phyloP scores from a whole-genome alignment of 306 rosid genomes.

The Prosopis cineraria region DNA sequence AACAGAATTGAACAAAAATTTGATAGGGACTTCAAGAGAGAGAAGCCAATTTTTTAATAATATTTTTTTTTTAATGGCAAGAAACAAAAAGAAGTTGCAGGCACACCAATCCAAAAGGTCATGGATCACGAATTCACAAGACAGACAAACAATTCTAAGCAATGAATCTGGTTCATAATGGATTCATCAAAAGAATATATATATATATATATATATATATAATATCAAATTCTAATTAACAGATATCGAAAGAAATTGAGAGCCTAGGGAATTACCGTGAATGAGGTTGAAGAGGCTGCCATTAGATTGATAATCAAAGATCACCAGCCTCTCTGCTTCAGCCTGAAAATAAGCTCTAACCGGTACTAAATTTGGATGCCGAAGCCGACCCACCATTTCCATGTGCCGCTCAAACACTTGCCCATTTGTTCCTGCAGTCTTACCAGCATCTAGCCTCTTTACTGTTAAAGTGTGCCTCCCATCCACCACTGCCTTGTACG shows the following conservation, averaged over 20 bases:
- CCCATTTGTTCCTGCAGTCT: slow-evolving; percentile 51
- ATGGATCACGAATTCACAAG: background rate
- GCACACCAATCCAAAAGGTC: slow-evolving; percentile 22
- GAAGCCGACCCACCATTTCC: slow-evolving; percentile 65
- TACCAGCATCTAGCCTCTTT: slow-evolving; percentile 78
- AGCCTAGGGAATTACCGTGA: slow-evolving; percentile 61
- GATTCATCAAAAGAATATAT: background rate
- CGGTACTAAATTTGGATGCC: slow-evolving; percentile 85
- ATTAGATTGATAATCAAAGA: slow-evolving; percentile 83
- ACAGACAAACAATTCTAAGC: background rate
- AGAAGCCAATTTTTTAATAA: background rate
- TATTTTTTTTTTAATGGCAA: background rate
- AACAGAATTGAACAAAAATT: background rate
- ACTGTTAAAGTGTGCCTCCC: slow-evolving; percentile 67
- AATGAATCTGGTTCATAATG: background rate
- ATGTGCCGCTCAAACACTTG: slow-evolving; percentile 68
- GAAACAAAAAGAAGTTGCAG: background rate
- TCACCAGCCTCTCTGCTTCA: slow-evolving; percentile 78
- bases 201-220: too few relatives aligned
- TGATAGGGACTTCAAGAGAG: background rate
- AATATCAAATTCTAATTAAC: slow-evolving; percentile 29
- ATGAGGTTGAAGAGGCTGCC: slow-evolving; percentile 88
- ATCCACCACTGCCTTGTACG: slow-evolving; percentile 87
- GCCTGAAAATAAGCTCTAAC: slow-evolving; percentile 88
- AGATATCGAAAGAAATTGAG: background rate